A percentile compares a stretch with the other conserved stretches of the same genome.
These are phyloP conservation scores for Clitoria ternatea DNA, from an alignment of 306 rosid species.

Conservation along the genomic window DNA sequence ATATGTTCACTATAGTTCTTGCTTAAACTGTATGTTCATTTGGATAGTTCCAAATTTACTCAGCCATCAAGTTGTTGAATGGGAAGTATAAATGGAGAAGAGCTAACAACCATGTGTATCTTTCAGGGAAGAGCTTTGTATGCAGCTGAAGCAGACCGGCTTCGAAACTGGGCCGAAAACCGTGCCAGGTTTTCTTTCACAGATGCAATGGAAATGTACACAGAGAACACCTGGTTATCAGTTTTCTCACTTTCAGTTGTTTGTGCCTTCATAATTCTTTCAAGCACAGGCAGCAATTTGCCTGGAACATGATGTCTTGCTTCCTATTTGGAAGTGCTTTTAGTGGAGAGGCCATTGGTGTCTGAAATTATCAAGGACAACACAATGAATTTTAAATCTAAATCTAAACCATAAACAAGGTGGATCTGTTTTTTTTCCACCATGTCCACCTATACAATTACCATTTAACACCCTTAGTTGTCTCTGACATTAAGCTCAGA, in stretches of 20 bases:
- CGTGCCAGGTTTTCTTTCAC: constrained; percentile 81
- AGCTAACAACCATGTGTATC: constrained; percentile 3
- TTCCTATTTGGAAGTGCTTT: too few species aligned
- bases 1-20: background rate
- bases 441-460: constrained; percentile 28
- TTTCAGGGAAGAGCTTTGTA: constrained; percentile 86
- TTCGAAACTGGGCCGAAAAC: constrained; percentile 93
- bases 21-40: background rate
- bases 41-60: background rate
- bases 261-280: constrained; percentile 90
- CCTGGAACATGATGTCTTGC: constrained; percentile 73
- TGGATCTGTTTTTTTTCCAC: constrained; percentile 44
- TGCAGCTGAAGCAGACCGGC: constrained; percentile 87
- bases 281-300: constrained; percentile 63
- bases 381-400: background rate
- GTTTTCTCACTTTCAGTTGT: constrained; percentile 93
- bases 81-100: background rate
- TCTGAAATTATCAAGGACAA: constrained; percentile 24
- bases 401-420: constrained; percentile 23
- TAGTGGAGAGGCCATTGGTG: constrained; percentile 18
- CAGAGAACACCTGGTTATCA: constrained; percentile 86
- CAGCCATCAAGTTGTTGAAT: too few species aligned
- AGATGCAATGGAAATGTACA: constrained; percentile 95
- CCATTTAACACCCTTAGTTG: constrained; percentile 4
- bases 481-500: too few species aligned